phyloP scores from a whole-genome alignment of 495 filamentous ascomycete genomes.

The Darksidea phi region DNA sequence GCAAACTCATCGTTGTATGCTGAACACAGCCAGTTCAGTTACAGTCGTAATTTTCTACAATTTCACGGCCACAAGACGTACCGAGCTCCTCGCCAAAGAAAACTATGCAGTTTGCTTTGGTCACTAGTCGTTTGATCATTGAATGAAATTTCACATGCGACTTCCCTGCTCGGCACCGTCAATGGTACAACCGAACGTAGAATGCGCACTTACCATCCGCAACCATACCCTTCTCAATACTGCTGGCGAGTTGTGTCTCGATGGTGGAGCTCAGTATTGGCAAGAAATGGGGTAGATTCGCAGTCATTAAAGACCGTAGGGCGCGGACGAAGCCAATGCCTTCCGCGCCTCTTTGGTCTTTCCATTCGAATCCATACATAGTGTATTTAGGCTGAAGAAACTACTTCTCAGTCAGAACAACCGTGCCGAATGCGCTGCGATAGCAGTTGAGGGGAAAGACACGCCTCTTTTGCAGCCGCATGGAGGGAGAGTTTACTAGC shows the following conservation, averaged over 20 bases:
- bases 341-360: constrained; percentile 4
- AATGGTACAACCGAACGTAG: no score
- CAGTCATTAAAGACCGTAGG: not conserved
- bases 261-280: not conserved
- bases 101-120: not conserved
- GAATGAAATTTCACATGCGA: not conserved
- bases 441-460: no score
- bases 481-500: not conserved
- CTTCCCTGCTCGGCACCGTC: no score
- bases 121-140: no score
- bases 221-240: no score
- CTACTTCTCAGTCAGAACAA: no score
- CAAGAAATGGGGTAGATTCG: not conserved
- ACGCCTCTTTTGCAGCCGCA: constrained; percentile 9
- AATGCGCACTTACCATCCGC: no score
- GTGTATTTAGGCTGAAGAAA: constrained; percentile 7
- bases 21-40: not conserved
- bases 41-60: not conserved
- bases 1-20: not conserved
- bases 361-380: constrained; percentile 5
- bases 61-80: no score
- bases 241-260: not conserved
- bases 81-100: constrained; percentile 1
- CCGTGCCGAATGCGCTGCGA: no score
- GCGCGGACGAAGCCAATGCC: constrained; percentile 4